Evolutionary conservation across 768 basidiomycete species (phyloP).

Genomic region (Chalciporus piperatus): DNA sequence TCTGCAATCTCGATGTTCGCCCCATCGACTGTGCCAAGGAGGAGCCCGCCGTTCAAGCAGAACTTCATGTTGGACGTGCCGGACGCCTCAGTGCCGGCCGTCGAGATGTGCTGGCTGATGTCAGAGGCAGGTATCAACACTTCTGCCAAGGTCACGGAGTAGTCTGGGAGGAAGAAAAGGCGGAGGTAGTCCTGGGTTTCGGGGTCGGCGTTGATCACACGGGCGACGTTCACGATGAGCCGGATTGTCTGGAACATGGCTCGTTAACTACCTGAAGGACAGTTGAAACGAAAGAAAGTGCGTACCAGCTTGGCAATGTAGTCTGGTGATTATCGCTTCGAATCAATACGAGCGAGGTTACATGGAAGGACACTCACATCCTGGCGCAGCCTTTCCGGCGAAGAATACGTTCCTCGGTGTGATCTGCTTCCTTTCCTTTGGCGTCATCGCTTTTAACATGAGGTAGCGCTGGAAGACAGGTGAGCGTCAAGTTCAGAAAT

Average conservation of each 20-base stretch:
- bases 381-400: slow-evolving; percentile 96
- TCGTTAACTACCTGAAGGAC: not conserved
- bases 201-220: slow-evolving; percentile 64
- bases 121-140: slow-evolving; percentile 90
- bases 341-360: slow-evolving; percentile 4
- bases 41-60: slow-evolving; percentile 84
- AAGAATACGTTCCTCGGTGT: slow-evolving; percentile 93
- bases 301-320: slow-evolving; percentile 86
- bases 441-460: slow-evolving; percentile 71
- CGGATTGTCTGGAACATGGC: slow-evolving; percentile 66
- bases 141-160: slow-evolving; percentile 82
- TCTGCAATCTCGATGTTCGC: slow-evolving; percentile 97
- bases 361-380: slow-evolving; percentile 49
- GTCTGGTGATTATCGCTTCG: slow-evolving; percentile 40
- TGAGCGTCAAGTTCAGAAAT: not conserved
- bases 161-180: slow-evolving; percentile 95
- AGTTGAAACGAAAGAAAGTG: not conserved
- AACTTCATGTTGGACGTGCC: slow-evolving; percentile 89
- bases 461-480: slow-evolving; percentile 65
- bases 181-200: slow-evolving; percentile 85
- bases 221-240: slow-evolving; percentile 89
- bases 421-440: slow-evolving; percentile 77
- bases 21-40: slow-evolving; percentile 91
- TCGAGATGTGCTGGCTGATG: slow-evolving; percentile 95
- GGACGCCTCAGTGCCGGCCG: slow-evolving; percentile 90